Base-by-base conservation (phyloP, 2,329 filamentous ascomycete genomes). In the Rasamsonia emersonii region DNA sequence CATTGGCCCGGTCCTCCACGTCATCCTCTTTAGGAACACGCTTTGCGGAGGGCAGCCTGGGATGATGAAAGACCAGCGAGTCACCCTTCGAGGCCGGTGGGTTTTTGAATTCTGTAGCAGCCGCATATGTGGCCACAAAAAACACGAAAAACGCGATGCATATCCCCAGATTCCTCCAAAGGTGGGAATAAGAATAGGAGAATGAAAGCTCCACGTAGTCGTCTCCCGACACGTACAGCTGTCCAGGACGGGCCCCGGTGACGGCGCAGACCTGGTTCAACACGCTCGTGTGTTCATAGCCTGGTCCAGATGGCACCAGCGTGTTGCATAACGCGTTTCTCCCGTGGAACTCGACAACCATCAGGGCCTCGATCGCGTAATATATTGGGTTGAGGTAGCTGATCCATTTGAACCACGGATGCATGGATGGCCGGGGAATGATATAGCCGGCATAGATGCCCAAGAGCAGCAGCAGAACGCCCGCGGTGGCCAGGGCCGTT, bases 111-210 rank as follows among this genome's bases (percentile, higher is more conserved):
- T 86, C 80, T 0, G 71, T 70, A 0, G 73, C 73, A 10, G 72
- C 27, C 30, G 84, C 70, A 56, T 86, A 83, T 1, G 79, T 43
- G 3, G 56, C 36, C 58, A 78, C 71, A 59, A 84, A 83, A 34
- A 68, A 73, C 18, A 82, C 43, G 31, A 79, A 56, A 53, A 84
- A 82, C 0, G 54, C 79, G 10, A 78, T 49, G 2, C 84, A 51
- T 34, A 86, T 81, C 1, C 79, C 80, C 36, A 82, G 68, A 47
- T 85, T 84, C 7, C 79, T 61, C 77, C 77, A 81, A 3, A 72
- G 61, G 38, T 82, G 68, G 0, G 61, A 62, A 42, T 70, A 71
- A 9, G 58, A 65, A 50, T 81, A 82, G 7, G 56, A 47, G 45
- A 74, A 81, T 36, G 65, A 70, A 0, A 59, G 51, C 3, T 60